These are phyloP conservation scores for Lachnellula arida DNA, from an alignment of 2,329 filamentous ascomycete genomes.

Conservation along the genomic window DNA sequence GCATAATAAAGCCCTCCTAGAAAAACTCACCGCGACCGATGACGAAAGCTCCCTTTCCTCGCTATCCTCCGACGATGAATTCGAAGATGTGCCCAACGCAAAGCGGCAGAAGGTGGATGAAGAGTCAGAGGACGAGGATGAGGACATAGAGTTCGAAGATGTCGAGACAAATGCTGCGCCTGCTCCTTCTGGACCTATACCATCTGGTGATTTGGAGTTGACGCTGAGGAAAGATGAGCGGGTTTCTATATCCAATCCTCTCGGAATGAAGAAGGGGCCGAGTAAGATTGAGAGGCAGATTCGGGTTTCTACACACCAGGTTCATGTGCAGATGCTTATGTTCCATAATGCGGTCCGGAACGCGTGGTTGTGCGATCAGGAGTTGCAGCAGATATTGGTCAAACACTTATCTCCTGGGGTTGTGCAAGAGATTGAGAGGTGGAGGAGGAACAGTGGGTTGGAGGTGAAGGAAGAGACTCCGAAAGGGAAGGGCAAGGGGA, in stretches of 20 bases:
- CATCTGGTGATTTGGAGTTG: constrained; percentile 67
- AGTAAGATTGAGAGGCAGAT: constrained; percentile 80
- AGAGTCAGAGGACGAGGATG: constrained; percentile 45
- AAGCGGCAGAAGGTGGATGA: constrained; percentile 39
- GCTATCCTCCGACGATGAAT: constrained; percentile 44
- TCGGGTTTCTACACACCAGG: constrained; percentile 72
- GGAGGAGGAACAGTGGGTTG: constrained; percentile 64
- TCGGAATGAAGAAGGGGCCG: constrained; percentile 72
- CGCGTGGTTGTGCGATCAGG: constrained; percentile 72
- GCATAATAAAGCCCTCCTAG: constrained; percentile 39
- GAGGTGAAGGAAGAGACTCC: constrained; percentile 37
- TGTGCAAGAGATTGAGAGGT: constrained; percentile 64
- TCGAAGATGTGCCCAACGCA: constrained; percentile 44
- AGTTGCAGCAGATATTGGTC: constrained; percentile 71
- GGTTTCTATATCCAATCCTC: constrained; percentile 56
- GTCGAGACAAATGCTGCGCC: constrained; percentile 40
- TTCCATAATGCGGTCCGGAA: constrained; percentile 89
- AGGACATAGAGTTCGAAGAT: constrained; percentile 60
- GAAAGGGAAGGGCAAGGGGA: constrained; percentile 32
- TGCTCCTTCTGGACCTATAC: constrained; percentile 40
- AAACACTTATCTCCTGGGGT: constrained; percentile 63
- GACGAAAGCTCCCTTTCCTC: constrained; percentile 33
- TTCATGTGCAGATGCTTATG: constrained; percentile 83
- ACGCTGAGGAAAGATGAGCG: constrained; percentile 58
- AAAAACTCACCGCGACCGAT: constrained; percentile 42